Conservation (phyloP, 148 eudicot genomes). For the Silene conica region DNA sequence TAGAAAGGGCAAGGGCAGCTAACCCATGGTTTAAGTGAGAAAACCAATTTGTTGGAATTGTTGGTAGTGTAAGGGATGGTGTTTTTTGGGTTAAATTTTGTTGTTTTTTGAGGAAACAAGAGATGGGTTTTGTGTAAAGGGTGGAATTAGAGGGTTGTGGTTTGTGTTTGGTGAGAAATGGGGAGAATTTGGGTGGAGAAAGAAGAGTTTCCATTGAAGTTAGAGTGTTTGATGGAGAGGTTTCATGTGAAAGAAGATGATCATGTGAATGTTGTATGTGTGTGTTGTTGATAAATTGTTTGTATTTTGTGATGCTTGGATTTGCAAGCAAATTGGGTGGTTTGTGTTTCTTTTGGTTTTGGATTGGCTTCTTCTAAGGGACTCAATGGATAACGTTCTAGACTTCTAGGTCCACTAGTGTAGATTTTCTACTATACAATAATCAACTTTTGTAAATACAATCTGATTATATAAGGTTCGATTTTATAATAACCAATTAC, state of each 20-base stretch:
- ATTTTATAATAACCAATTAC: no score
- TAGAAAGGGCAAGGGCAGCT: slow-evolving; percentile 75
- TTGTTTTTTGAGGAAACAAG: slow-evolving; percentile 47
- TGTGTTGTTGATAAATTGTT: not conserved
- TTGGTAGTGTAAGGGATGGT: slow-evolving; percentile 37
- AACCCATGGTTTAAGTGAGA: slow-evolving; percentile 64
- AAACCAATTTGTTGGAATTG: slow-evolving; percentile 51
- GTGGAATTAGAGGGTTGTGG: slow-evolving; percentile 29
- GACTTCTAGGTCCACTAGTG: slow-evolving; percentile 16
- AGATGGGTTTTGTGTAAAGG: slow-evolving; percentile 40
- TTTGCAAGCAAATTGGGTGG: slow-evolving; percentile 42
- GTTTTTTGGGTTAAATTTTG: slow-evolving; percentile 23
- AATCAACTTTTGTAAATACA: no score
- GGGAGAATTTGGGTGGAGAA: slow-evolving; percentile 56
- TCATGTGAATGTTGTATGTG: slow-evolving; percentile 8
- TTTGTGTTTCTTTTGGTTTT: slow-evolving; percentile 34
- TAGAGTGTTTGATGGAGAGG: slow-evolving; percentile 24
- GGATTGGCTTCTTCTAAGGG: slow-evolving; percentile 10
- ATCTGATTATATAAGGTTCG: no score
- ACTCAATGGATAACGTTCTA: slow-evolving; percentile 14
- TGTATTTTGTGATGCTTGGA: not conserved
- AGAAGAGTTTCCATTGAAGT: slow-evolving; percentile 80
- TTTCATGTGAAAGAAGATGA: slow-evolving; percentile 15
- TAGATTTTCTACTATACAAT: not conserved
- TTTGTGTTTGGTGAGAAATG: slow-evolving; percentile 43